Conservation (phyloP, 2,329 filamentous ascomycete species). For the Byssoonygena ceratinophila region DNA sequence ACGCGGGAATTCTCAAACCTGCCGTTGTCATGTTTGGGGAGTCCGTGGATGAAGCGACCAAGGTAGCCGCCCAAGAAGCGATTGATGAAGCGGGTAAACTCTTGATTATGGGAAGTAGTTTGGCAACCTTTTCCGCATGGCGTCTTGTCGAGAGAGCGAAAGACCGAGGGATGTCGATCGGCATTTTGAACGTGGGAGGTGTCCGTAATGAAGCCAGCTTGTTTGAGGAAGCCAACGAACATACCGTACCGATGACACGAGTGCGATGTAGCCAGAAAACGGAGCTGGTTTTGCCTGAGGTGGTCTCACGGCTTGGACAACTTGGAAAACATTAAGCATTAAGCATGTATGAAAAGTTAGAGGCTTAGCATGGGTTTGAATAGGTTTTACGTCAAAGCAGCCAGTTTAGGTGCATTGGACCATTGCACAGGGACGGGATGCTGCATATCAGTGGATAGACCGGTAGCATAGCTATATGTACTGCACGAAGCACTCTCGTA, state of each 20-base stretch:
- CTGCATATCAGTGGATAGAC: too few relatives aligned
- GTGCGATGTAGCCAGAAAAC: constrained; percentile 36
- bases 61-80: constrained; percentile 64
- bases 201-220: constrained; percentile 38
- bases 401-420: too few relatives aligned
- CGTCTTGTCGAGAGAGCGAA: constrained; percentile 72
- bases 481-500: too few relatives aligned
- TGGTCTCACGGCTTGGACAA: constrained; percentile 26
- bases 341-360: background rate
- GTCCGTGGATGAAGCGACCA: constrained; percentile 60
- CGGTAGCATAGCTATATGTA: too few relatives aligned
- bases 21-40: constrained; percentile 96
- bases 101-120: constrained; percentile 73
- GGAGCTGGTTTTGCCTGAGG: constrained; percentile 34
- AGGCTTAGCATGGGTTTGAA: background rate
- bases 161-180: constrained; percentile 73
- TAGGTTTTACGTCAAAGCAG: background rate
- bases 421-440: too few relatives aligned
- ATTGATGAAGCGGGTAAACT: constrained; percentile 67
- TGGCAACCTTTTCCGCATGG: constrained; percentile 95
- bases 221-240: constrained; percentile 26
- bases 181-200: constrained; percentile 63
- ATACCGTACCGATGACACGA: constrained; percentile 19
- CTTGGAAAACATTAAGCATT: background rate
- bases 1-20: constrained; percentile 77